Evolutionary conservation across 441 rosid genomes (phyloP), one percentile per base, ranked within the genome.

Genomic region (Populus trichocarpa): DNA sequence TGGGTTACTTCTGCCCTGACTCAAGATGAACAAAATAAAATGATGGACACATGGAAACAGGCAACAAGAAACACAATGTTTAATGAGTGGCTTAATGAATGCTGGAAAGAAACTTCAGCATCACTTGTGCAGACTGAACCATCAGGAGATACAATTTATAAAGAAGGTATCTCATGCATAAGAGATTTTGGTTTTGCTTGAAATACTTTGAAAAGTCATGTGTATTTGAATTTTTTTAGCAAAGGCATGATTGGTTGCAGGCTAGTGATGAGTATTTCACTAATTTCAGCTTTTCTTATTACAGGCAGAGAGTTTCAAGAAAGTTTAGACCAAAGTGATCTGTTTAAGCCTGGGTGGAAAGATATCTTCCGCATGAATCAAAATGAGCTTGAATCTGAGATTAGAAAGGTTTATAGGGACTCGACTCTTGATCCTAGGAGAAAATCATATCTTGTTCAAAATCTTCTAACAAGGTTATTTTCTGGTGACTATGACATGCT

Each of bases 351-450:
- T 77, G 98, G 98, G 20, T 92, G 97, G 97, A 92, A 95, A 81
- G 97, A 95, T 85, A 93, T 95, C 57, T 95, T 95, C 85, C 91
- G 97, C 69, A 91, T 95, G 97, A 95, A 95, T 83, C 95, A 95
- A 84, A 89, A 81, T 81, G 93, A 91, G 73, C 90, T 91, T 20
- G 95, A 91, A 78, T 85, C 90, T 53, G 92, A 91, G 84, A 89
- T 91, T 79, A 87, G 93, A 82, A 87, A 88, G 80, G 95, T 91
- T 81, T 89, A 88, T 61, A 83, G 84, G 74, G 93, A 91, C 77
- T 78, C 91, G n/a, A 86, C 92, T 75, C 95, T 89, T 82, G 95
- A 91, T 82, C 93, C 91, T 8, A 88, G 93, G 82, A 84, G 95
- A 85, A 91, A 91, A 81, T 88, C 88, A 25, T 89, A 87, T 79